A percentile compares a stretch with the other conserved stretches of the same genome.
phyloP scores from a whole-genome alignment of 164 flowering plant species.

The Magnolia officinalis region DNA sequence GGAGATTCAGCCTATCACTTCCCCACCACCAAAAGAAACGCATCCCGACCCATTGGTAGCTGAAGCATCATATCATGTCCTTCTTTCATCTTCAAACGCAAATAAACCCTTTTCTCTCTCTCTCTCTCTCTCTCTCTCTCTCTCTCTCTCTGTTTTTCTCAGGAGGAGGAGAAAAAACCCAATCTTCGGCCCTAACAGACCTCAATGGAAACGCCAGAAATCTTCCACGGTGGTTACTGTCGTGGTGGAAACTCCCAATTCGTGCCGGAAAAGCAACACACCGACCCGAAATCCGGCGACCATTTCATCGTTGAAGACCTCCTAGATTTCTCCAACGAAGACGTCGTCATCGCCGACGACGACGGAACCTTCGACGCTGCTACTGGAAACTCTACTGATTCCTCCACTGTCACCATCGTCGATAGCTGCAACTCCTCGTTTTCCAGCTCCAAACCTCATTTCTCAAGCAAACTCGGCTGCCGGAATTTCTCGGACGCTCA shows the following conservation, averaged over 20 bases:
- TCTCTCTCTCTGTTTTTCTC: neutral
- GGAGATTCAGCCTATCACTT: too few relatives aligned
- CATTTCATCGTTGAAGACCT: slow-evolving; percentile 78
- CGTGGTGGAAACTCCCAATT: slow-evolving; percentile 23
- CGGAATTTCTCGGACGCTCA: slow-evolving; percentile 42
- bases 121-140: neutral
- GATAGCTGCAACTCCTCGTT: slow-evolving; percentile 76
- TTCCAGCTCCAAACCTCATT: slow-evolving; percentile 39
- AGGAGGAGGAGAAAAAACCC: neutral
- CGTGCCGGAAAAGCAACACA: slow-evolving; percentile 34
- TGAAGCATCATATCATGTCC: slow-evolving; percentile 22
- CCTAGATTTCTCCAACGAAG: slow-evolving; percentile 76
- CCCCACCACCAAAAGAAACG: too few relatives aligned
- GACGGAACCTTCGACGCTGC: slow-evolving; percentile 16
- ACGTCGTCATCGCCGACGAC: slow-evolving; percentile 20
- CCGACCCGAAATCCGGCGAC: slow-evolving; percentile 36
- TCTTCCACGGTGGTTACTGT: slow-evolving; percentile 32
- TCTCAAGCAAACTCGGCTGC: slow-evolving; percentile 25
- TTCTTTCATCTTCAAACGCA: slow-evolving; percentile 62
- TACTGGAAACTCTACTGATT: slow-evolving; percentile 44
- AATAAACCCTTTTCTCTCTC: slow-evolving; percentile 34
- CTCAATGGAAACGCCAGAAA: slow-evolving; percentile 49
- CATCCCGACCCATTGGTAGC: too few relatives aligned
- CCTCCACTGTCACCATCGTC: slow-evolving; percentile 52
- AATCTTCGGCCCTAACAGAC: neutral